Evolutionary conservation across 2,329 filamentous ascomycete species (phyloP).

Genomic region (Coleophoma eucalyptorum): DNA sequence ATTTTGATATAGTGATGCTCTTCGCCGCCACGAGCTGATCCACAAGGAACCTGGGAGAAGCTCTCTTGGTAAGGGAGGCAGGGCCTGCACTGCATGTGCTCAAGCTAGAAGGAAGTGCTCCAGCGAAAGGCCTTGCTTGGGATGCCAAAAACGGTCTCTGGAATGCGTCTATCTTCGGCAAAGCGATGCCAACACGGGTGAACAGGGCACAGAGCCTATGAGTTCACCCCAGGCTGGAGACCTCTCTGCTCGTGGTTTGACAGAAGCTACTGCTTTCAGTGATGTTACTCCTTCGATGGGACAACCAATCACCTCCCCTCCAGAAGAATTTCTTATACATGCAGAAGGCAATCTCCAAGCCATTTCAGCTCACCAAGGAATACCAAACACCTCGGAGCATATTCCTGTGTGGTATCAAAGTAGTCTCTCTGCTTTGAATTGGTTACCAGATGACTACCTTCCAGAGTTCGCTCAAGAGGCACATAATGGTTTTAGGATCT

Average conservation of each 20-base stretch:
- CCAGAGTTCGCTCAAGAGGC: constrained; percentile 5
- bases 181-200: not conserved
- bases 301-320: too few species aligned
- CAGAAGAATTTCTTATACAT: too few species aligned
- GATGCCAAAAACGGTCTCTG: constrained; percentile 13
- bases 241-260: not conserved
- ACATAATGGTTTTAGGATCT: too few species aligned
- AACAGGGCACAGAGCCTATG: not conserved
- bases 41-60: constrained; percentile 17
- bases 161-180: constrained; percentile 12
- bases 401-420: constrained; percentile 10
- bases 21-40: constrained; percentile 18
- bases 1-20: constrained; percentile 14
- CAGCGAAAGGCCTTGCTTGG: constrained; percentile 12
- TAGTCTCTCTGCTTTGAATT: constrained; percentile 19
- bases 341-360: too few species aligned
- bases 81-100: constrained; percentile 19
- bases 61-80: constrained; percentile 11
- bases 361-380: too few species aligned
- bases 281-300: too few species aligned
- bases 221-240: not conserved
- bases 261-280: too few species aligned
- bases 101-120: constrained; percentile 17
- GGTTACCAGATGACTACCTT: constrained; percentile 20
- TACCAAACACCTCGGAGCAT: too few species aligned